Base-by-base conservation (phyloP, 805 yeast species). In the Phaffomyces antillensis region DNA sequence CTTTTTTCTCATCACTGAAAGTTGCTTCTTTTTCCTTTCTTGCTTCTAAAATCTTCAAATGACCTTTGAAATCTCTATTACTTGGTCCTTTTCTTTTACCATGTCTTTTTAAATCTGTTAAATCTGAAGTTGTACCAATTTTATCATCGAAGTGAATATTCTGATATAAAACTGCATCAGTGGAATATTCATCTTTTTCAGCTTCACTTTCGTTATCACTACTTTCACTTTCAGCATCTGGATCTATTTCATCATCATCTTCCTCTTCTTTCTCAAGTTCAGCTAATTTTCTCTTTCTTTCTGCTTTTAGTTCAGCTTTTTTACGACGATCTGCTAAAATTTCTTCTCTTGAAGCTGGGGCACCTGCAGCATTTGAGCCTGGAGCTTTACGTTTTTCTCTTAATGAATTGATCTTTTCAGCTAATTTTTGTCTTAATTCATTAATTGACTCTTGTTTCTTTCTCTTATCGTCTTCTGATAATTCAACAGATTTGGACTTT, bases 361-460 rank as follows among this genome's bases (percentile, higher is more conserved):
- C 93, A 23, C 96, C 96, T 5, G 74, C 70, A 5, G 73, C 79
- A 39, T 79, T 82, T 1, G 90, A 69, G 2, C 98, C 98, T 1
- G 95, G 93, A 1, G 98, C 99, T 57, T 84, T 90, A 61, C 99
- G 80, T 64, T 78, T 84, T 44, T 82, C 89, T 53, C 81, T 79
- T 67, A 93, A 58, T 9, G 66, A 67, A 45, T 70, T 75, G 51
- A 93, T 90, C 62, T 81, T 86, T 16, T 75, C 76, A 26, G 91
- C 82, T 37, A 93, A 74, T 61, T 84, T 84, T n/a, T 81, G 83
- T 58, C 90, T 79, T 48, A 93, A 72, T 53, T 78, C 83, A 6
- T 76, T 76, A 40, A 88, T 66, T 34, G 81, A 77, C 47, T 73
- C 77, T 39, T 74, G 71, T 44, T 67, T 76, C 45, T 67, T 71